Conservation (phyloP, 2,329 filamentous ascomycete genomes). For the Colletotrichum nymphaeae region DNA sequence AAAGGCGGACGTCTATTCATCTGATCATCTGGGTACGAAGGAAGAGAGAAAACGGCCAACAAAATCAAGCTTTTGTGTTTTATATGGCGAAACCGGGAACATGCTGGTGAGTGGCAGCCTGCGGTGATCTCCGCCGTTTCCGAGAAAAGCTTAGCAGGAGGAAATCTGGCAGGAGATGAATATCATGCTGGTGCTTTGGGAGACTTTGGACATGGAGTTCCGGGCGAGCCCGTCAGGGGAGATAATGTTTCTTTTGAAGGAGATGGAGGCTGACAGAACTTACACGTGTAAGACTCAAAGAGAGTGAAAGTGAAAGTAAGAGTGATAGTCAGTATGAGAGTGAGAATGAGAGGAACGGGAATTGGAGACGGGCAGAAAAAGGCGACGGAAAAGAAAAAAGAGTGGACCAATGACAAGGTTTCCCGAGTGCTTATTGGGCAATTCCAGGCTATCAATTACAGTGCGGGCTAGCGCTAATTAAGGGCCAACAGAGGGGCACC, state of each 20-base stretch:
- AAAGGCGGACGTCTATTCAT: conserved; percentile 10
- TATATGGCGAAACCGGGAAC: conserved; percentile 14
- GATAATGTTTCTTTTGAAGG: not conserved
- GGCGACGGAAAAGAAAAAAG: not conserved
- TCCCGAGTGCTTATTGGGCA: not conserved
- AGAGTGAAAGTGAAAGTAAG: not conserved
- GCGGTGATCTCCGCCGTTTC: conserved; percentile 11
- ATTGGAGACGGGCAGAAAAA: not conserved
- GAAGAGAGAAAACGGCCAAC: not conserved
- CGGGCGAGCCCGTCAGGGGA: not conserved
- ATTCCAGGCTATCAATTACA: conserved; percentile 11
- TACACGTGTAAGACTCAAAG: too few relatives aligned
- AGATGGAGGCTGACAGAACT: not conserved
- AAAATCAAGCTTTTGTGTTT: conserved; percentile 21
- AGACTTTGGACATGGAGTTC: conserved; percentile 17
- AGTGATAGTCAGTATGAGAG: too few relatives aligned
- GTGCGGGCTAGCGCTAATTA: conserved; percentile 30
- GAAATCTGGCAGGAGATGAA: not conserved
- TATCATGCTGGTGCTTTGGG: not conserved
- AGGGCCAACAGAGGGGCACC: conserved; percentile 2
- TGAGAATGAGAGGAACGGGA: not conserved
- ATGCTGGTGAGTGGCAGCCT: conserved; percentile 5
- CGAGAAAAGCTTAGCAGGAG: not conserved
- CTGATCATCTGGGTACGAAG: not conserved
- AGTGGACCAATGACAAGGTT: not conserved